A percentile compares a stretch with the other conserved stretches of the same genome.
Evolutionary conservation across 208 protist species (phyloP).

Genomic region (Leishmania turanica): DNA sequence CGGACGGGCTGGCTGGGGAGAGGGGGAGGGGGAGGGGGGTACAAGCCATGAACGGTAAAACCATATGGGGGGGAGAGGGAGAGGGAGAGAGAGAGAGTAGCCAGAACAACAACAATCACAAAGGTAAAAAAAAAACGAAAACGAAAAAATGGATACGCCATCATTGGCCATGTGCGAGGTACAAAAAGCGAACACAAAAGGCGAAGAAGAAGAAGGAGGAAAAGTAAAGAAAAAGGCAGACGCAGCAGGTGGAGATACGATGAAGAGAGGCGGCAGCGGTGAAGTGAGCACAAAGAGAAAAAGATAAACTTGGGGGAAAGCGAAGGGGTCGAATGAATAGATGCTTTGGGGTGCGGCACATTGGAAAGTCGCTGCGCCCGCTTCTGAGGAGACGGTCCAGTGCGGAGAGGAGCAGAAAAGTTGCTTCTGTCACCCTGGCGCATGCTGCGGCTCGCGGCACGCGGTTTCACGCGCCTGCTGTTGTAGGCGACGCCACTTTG

Average conservation of each 20-base stretch:
- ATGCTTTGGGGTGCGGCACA: neutral
- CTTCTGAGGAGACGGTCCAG: neutral
- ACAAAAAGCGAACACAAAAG: neutral
- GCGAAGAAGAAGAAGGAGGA: neutral
- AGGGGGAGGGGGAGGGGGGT: neutral
- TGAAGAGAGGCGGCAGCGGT: neutral
- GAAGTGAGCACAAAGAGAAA: neutral
- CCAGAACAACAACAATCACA: neutral
- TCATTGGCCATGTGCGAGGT: neutral
- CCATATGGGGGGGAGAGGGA: neutral
- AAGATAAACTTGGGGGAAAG: neutral
- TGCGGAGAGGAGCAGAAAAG: neutral
- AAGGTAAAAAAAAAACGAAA: neutral
- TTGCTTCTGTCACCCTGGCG: neutral
- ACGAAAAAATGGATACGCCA: neutral
- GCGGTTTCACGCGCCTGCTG: neutral
- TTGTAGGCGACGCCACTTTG: constrained; percentile 3
- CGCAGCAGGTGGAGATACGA: neutral
- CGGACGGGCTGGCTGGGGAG: neutral
- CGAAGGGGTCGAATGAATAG: neutral
- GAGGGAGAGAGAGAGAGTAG: neutral
- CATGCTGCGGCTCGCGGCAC: neutral
- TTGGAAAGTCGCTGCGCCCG: neutral
- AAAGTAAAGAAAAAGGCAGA: neutral
- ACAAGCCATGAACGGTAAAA: neutral